Conservation (phyloP, 1,139 yeast genomes). For the Zygoascus meyerae region DNA sequence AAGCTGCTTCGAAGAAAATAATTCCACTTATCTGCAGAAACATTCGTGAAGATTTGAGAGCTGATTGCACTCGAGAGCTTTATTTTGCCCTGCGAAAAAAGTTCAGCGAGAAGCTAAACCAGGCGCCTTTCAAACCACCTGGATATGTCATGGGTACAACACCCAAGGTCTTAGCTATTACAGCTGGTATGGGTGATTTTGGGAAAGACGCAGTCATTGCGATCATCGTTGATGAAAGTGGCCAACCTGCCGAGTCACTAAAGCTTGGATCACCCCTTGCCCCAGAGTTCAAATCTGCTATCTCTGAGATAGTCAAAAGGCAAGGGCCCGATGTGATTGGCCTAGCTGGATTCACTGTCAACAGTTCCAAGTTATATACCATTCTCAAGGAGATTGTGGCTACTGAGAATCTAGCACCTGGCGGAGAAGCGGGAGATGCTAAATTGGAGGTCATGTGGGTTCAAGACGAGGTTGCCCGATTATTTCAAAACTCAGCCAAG, state of each 20-base stretch:
- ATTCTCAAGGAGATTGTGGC: constrained; percentile 51
- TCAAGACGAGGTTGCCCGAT: constrained; percentile 87
- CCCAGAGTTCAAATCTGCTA: constrained; percentile 52
- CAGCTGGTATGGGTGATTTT: constrained; percentile 81
- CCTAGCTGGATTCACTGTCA: constrained; percentile 80
- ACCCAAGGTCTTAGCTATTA: constrained; percentile 75
- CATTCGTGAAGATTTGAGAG: constrained; percentile 76
- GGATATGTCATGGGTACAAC: constrained; percentile 73
- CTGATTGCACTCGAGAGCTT: constrained; percentile 68
- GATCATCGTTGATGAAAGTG: constrained; percentile 69
- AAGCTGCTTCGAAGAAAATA: constrained; percentile 61
- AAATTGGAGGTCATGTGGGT: constrained; percentile 64
- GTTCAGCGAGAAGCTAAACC: constrained; percentile 70
- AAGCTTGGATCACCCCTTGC: constrained; percentile 71
- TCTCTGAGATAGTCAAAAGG: constrained; percentile 49
- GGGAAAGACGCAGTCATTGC: constrained; percentile 84
- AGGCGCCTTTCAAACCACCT: constrained; percentile 85
- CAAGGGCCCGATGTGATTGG: constrained; percentile 83
- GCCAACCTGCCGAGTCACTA: constrained; percentile 67
- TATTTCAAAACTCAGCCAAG: constrained; percentile 74
- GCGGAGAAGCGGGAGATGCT: constrained; percentile 38
- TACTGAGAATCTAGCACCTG: constrained; percentile 50
- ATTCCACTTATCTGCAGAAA: constrained; percentile 64
- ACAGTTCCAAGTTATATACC: constrained; percentile 56
- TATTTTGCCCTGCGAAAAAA: constrained; percentile 64